Base-by-base conservation (phyloP, 768 basidiomycete species). In the Terana coerulea region DNA sequence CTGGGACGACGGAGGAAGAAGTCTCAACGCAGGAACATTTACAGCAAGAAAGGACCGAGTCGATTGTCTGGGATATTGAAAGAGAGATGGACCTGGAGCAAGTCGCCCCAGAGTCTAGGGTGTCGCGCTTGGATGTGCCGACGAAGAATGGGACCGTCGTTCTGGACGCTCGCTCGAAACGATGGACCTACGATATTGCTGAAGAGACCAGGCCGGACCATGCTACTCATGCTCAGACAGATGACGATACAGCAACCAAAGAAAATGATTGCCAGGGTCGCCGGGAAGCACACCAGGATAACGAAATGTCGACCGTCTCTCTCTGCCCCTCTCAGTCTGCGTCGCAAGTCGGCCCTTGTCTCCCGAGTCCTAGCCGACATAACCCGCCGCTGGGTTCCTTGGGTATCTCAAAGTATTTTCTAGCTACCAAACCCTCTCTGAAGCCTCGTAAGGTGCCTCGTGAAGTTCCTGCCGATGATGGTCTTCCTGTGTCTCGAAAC, bases 21-120 rank as follows among this genome's bases (percentile, higher is more conserved):
- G n/a, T n/a, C n/a, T n/a, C n/a, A n/a, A n/a, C n/a, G n/a, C n/a
- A n/a, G n/a, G n/a, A n/a, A n/a, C n/a, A n/a, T n/a, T n/a, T n/a
- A n/a, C n/a, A 47, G 5, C 42, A 26, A 9, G 12, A 15, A n/a
- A 29, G 46, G 29, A 58, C 59, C 1, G 66, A 60, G 48, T 83
- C 83, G 9, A 68, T 72, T 17, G 58, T 76, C 7, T 84, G 83
- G 83, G 78, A 77, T 54, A 80, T 84, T 25, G 83, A 84, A 58
- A 46, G 2, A 22, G 6, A 19, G 12, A 33, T 17, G 11, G 11
- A 10, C 14, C n/a, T 28, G n/a, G 30, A 36, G 3, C 48, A 47
- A 15, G 50, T 64, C 11, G 53, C 57, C 4, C 58, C 59, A 19
- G 52, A 24, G 8, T 54, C 60, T 44, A 55, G 47, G 7, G 42